Percentiles rank a stretch among this genome's conserved stretches.
phyloP scores from a whole-genome alignment of 352 stramenopile genomes.

The Phytopythium cucurbitacearum region DNA sequence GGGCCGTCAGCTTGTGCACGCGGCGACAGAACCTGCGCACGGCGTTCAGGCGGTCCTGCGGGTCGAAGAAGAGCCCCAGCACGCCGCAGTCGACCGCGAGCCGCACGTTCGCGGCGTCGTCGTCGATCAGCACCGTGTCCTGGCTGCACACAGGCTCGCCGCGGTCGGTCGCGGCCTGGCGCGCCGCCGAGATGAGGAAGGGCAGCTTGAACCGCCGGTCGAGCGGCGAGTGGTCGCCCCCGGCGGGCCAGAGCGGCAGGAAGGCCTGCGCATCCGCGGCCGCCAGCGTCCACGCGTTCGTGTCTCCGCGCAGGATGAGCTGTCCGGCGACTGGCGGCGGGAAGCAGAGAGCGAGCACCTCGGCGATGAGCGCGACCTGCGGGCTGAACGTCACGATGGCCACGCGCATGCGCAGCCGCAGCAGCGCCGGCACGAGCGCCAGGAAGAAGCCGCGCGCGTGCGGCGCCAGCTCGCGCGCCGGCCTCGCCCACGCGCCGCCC shows the following conservation, averaged over 20 bases:
- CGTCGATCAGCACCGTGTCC: slow-evolving; percentile 78
- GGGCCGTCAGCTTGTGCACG: too few species aligned
- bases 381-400: slow-evolving; percentile 83
- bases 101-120: slow-evolving; percentile 70
- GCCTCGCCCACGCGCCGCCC: slow-evolving; percentile 43
- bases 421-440: slow-evolving; percentile 46
- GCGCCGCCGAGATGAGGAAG: slow-evolving; percentile 70
- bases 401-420: slow-evolving; percentile 34
- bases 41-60: slow-evolving; percentile 24
- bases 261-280: slow-evolving; percentile 42
- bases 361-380: slow-evolving; percentile 55
- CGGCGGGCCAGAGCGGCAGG: slow-evolving; percentile 47
- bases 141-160: slow-evolving; percentile 37
- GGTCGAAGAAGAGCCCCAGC: slow-evolving; percentile 67
- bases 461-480: slow-evolving; percentile 30
- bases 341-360: slow-evolving; percentile 62
- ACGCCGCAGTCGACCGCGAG: slow-evolving; percentile 75
- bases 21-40: slow-evolving; percentile 32
- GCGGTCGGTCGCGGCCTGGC: slow-evolving; percentile 23
- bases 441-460: slow-evolving; percentile 69
- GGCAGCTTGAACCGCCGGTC: slow-evolving; percentile 72
- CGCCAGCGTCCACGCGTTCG: slow-evolving; percentile 51
- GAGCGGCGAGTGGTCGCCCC: slow-evolving; percentile 41
- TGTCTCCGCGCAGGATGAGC: slow-evolving; percentile 65
- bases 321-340: slow-evolving; percentile 13